Percentiles rank a stretch among this genome's conserved stretches.
phyloP scores from a whole-genome alignment of 2,329 filamentous ascomycete genomes.

The Albophoma yamanashiensis region DNA sequence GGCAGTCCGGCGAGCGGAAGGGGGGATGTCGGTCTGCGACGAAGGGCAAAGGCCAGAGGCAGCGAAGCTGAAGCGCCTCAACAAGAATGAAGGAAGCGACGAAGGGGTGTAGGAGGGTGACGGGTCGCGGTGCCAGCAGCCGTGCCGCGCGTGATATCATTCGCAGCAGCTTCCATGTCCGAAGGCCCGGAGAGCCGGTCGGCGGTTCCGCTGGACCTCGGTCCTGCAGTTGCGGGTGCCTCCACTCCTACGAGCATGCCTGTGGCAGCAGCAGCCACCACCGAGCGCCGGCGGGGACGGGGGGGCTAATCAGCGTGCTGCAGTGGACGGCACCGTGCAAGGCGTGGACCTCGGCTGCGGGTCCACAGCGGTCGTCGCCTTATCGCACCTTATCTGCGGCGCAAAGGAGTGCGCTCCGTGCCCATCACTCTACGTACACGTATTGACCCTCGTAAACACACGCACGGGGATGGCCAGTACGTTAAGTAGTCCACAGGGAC shows the following conservation, averaged over 20 bases:
- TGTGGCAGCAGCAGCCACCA: background rate
- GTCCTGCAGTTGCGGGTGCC: background rate
- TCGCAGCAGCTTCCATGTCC: background rate
- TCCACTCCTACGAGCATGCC: background rate
- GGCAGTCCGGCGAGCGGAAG: background rate
- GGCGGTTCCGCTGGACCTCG: background rate
- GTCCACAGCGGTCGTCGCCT: background rate
- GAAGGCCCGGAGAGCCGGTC: background rate
- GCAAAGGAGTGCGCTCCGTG: too few species aligned
- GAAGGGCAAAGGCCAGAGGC: background rate
- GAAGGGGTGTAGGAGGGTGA: background rate
- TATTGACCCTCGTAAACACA: too few species aligned
- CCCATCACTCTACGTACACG: too few species aligned
- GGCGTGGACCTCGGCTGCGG: background rate
- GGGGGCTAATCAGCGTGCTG: background rate
- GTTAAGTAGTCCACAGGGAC: too few species aligned
- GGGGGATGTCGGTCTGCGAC: background rate
- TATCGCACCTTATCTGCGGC: background rate
- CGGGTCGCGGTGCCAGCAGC: background rate
- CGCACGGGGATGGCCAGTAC: too few species aligned
- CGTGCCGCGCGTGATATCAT: background rate
- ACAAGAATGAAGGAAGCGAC: background rate
- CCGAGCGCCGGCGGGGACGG: background rate
- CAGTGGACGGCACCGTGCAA: background rate
- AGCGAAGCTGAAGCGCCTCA: background rate